These are phyloP conservation scores for Euptelea pleiosperma DNA, from an alignment of 164 flowering plant genomes.

Conservation along the genomic window DNA sequence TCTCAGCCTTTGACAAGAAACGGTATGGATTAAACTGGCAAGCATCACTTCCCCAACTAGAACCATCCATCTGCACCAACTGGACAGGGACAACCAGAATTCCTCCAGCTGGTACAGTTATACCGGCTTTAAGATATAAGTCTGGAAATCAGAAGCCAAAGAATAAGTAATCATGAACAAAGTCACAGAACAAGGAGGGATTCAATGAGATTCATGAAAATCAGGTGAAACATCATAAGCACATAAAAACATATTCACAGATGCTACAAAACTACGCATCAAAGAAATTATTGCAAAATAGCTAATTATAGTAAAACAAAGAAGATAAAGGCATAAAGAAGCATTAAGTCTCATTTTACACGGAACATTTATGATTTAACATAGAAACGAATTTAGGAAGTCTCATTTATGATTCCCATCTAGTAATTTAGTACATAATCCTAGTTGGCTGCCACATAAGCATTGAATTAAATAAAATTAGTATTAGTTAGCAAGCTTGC, in stretches of 20 bases:
- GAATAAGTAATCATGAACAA: background rate
- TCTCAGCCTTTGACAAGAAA: slow-evolving; percentile 33
- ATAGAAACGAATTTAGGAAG: too few species aligned
- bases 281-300: background rate
- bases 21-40: slow-evolving; percentile 55
- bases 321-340: background rate
- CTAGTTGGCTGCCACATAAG: too few species aligned
- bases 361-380: too few species aligned
- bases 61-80: slow-evolving; percentile 55
- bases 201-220: background rate
- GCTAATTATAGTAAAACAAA: background rate
- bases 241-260: background rate
- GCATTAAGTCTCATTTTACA: background rate
- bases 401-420: too few species aligned
- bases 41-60: slow-evolving; percentile 61
- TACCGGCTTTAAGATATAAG: slow-evolving; percentile 39
- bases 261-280: background rate
- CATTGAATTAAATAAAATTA: too few species aligned
- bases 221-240: background rate
- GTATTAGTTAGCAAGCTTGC: too few species aligned
- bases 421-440: too few species aligned
- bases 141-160: slow-evolving; percentile 26
- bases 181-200: background rate
- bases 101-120: slow-evolving; percentile 56
- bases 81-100: slow-evolving; percentile 54